Conservation (phyloP, 108 stramenopile species). For the Bacterosira constricta region DNA sequence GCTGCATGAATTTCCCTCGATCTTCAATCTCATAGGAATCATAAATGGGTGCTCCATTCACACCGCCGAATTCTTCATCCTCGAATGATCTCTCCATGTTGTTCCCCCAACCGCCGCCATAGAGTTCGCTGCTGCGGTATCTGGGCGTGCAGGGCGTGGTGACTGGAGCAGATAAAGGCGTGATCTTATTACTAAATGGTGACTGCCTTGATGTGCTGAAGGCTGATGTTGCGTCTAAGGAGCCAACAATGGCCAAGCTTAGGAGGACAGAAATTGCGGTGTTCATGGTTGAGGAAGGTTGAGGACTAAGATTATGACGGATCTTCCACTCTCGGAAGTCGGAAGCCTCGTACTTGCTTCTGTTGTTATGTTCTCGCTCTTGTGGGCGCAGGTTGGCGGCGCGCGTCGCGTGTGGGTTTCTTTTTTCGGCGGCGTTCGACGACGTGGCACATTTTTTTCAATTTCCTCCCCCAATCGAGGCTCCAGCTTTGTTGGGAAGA, state of each 20-base stretch:
- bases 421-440: too few relatives aligned
- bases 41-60: constrained; percentile 47
- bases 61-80: constrained; percentile 46
- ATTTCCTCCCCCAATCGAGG: too few relatives aligned
- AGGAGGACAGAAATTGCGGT: background rate
- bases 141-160: background rate
- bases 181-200: too few relatives aligned
- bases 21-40: constrained; percentile 50
- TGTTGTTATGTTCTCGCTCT: too few relatives aligned
- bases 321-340: too few relatives aligned
- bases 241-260: background rate
- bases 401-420: too few relatives aligned
- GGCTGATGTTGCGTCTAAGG: background rate
- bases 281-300: constrained; percentile 5
- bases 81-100: constrained; percentile 40
- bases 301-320: too few relatives aligned
- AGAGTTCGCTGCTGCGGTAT: constrained; percentile 1
- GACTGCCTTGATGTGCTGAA: background rate
- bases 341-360: too few relatives aligned
- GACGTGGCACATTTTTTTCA: too few relatives aligned
- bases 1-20: constrained; percentile 50
- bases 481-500: too few relatives aligned
- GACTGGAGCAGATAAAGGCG: too few relatives aligned
- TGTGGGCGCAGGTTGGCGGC: too few relatives aligned
- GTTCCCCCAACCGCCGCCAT: constrained; percentile 49